Evolutionary conservation across 495 filamentous ascomycete genomes (phyloP), one percentile per base, ranked within the genome.

Genomic region (Penicillium silybi): DNA sequence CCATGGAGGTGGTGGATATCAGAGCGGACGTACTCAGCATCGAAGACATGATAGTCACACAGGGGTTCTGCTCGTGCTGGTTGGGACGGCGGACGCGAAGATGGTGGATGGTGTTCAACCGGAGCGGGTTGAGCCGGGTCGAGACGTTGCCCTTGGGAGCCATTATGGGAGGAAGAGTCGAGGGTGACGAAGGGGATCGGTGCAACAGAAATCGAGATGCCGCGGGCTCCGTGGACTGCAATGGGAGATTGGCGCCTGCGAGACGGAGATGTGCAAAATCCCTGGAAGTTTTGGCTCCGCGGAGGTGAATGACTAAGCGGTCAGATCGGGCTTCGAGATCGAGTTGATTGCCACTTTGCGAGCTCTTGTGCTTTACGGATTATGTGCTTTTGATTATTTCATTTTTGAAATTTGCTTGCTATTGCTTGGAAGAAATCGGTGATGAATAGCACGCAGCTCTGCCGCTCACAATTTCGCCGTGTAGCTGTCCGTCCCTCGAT

Each of bases 31-130:
- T 85, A 96, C 91, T 84, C 52, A 98, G 78, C 41, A 98, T 85
- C n/a, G 87, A 85, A 20, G 85, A 84, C 93, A 98, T 96, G 46
- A 95, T 75, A 20, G 79, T 75, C 34, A 90, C 59, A 67, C 93
- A 98, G 23, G 91, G 85, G 62, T 93, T 95, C 55, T 76, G 70
- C 54, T 88, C 78, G 55, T 84, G 61, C 61, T 82, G 75, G 67
- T 96, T 91, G 40, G 93, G 89, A 50, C 85, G 80, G 58, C 87
- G 86, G 44, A 98, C 85, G 57, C 90, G 88, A 41, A 98, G 83
- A 56, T 84, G 82, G 50, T 82, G 82, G 46, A 98, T 82, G 18
- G 93, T 92, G 59, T 95, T 91, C 26, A 98, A 82, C 48, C 89
- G 90, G 53, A 92, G 87, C 17, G 86, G 83, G 57, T 74, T 74